Percentiles rank a stretch among this genome's conserved stretches.
Evolutionary conservation across 805 yeast species (phyloP).

Genomic region (Myxozyma monticola): DNA sequence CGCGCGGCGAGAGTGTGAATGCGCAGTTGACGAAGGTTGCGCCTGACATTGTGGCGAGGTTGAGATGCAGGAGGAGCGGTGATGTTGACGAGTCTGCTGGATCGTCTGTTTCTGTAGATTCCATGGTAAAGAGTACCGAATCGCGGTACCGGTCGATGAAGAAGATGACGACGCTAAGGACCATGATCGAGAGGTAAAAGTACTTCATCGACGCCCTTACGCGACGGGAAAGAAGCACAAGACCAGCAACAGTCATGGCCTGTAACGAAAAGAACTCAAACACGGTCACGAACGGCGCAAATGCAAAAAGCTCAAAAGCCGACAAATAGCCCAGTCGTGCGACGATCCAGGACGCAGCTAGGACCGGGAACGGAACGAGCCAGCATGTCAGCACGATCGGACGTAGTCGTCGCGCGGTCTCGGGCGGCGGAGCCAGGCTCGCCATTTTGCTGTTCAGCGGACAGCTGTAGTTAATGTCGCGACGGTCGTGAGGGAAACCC

Average conservation of each 20-base stretch:
- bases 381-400: slow-evolving; percentile 15
- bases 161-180: not conserved
- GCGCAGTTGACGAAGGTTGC: no score
- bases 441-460: no score
- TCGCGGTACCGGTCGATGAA: no score
- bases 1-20: slow-evolving; percentile 7
- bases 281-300: not conserved
- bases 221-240: slow-evolving; percentile 1
- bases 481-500: no score
- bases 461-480: no score
- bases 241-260: slow-evolving; percentile 2
- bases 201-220: not conserved
- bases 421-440: no score
- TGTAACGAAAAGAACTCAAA: slow-evolving; percentile 4
- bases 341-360: slow-evolving; percentile 7
- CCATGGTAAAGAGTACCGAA: no score
- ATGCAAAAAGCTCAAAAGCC: slow-evolving; percentile 2
- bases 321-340: slow-evolving; percentile 4
- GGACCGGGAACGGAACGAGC: slow-evolving; percentile 18
- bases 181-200: slow-evolving; percentile 1
- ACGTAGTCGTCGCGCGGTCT: slow-evolving; percentile 1
- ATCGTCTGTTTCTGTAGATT: no score
- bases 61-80: no score
- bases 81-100: no score
- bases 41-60: no score